Base-by-base conservation (phyloP, 768 basidiomycete genomes). In the Macrolepiota fuliginosa region DNA sequence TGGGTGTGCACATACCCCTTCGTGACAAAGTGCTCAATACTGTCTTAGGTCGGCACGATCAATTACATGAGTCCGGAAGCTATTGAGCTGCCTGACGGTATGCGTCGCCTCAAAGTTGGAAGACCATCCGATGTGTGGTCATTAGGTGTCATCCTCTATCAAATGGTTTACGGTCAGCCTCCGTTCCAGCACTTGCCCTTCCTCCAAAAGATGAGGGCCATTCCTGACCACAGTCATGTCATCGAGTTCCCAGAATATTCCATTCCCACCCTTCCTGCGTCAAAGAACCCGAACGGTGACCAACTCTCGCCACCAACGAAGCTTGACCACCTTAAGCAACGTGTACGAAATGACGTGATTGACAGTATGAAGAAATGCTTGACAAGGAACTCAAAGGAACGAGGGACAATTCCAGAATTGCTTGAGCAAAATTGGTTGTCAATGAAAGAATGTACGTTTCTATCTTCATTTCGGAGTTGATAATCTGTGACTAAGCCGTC, bases 41-140 rank as follows among this genome's bases (percentile, higher is more conserved):
- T 49, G 42, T 32, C 32, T 37, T 47, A 96, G 91, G 90, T 99
- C 66, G 96, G 96, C 2, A 96, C 95, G 1, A 91, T 97, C 39
- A 99, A 99, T 70, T 99, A 96, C 72, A 99, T 99, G 96, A 95
- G 94, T 57, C 96, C 96, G 0, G 96, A 99, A 74, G 94, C 96
- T 12, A 94, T 99, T 58, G 92, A 95, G 70, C 77, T 91, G 22
- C 88, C 88, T 3, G 92, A 91, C 60, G 93, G 90, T 46, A 91
- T 88, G 87, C 84, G 91, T 12, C 84, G 93, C 25, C 84, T 96
- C 61, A 97, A 96, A 79, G 94, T 98, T 56, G 97, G 96, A 3
- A 90, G 96, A 24, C 88, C 95, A 0, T 94, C 92, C 56, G 96
- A 99, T 72, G 93, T 99, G 45, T 99, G 96, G 96, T 97, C 95